These are phyloP conservation scores for Penium margaritaceum DNA, from an alignment of 139 green algal genomes.

Conservation along the genomic window DNA sequence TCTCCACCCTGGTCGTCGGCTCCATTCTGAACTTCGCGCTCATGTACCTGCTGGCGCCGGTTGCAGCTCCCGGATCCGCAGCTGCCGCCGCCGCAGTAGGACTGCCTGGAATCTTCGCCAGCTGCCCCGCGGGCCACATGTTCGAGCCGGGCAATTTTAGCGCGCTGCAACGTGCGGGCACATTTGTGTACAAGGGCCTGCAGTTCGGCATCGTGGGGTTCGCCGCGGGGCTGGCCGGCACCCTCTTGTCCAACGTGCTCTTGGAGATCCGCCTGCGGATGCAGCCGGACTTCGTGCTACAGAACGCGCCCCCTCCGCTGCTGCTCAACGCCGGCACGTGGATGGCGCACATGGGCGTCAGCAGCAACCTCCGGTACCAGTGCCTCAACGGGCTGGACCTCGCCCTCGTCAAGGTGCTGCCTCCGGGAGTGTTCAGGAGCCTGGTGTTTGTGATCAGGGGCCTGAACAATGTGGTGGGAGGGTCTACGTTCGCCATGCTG, in stretches of 20 bases:
- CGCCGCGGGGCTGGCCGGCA: constrained; percentile 73
- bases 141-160: constrained; percentile 74
- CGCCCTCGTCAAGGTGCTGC: constrained; percentile 66
- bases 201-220: constrained; percentile 79
- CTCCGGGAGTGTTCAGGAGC: constrained; percentile 63
- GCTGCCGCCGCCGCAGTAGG: constrained; percentile 35
- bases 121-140: constrained; percentile 70
- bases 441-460: constrained; percentile 70
- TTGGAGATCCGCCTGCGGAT: constrained; percentile 60
- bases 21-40: constrained; percentile 91
- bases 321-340: constrained; percentile 78
- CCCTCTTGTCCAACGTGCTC: constrained; percentile 73
- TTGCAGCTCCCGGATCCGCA: constrained; percentile 40
- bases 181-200: constrained; percentile 54
- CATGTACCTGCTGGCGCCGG: constrained; percentile 87
- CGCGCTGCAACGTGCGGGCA: constrained; percentile 47
- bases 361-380: constrained; percentile 87
- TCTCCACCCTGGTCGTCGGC: constrained; percentile 86
- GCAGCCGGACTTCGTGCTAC: constrained; percentile 60
- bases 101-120: constrained; percentile 41
- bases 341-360: constrained; percentile 87
- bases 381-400: constrained; percentile 82
- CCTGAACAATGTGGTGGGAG: constrained; percentile 83
- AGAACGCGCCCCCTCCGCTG: constrained; percentile 76
- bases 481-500: constrained; percentile 81